Base-by-base conservation (phyloP, 768 basidiomycete species). In the Hirschioporus abietinus region DNA sequence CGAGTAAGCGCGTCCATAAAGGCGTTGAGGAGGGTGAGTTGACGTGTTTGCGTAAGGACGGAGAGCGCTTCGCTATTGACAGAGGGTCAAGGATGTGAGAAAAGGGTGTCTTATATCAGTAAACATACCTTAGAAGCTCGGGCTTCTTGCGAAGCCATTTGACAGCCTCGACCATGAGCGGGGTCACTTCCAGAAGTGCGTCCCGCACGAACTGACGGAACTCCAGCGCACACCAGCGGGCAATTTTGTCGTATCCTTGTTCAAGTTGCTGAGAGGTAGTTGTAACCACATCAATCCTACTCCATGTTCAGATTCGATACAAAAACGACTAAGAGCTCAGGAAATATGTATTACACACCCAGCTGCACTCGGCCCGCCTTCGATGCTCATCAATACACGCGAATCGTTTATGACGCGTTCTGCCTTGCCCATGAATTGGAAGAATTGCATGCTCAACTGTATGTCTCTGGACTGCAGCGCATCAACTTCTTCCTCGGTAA, bases 1-100 rank as follows among this genome's bases (percentile, higher is more conserved):
- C 92, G 85, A 0, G 95, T 98, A 9, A 99, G 81, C 0, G 96
- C 95, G 17, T 89, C 85, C 58, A 95, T 82, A 79, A 99, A 98
- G 2, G 88, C 80, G n/a, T 85, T 83, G 9, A 94, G 85, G 0
- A 97, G 82, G 0, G 92, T 88, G 0, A 87, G 78, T 73, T 95
- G 93, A 20, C 95, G 92, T 0, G 91, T 91, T 71, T 91, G 85
- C 0, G 92, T 90, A 27, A 99, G 88, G 64, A 84, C 78, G 0
- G 84, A 79, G 34, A 98, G 83, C 0, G 90, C 87, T 73, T 98
- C 95, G 42, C 88, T 91, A 75, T 17, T 59, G 23, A 18, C 10
- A 8, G 23, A 66, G 61, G 23, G 81, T 83, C 35, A 61, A 63
- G 60, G 59, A 65, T 64, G 2, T 35, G 36, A 9, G 34, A 34